phyloP scores from a whole-genome alignment of 495 filamentous ascomycete genomes.

The Neurospora cerealis region DNA sequence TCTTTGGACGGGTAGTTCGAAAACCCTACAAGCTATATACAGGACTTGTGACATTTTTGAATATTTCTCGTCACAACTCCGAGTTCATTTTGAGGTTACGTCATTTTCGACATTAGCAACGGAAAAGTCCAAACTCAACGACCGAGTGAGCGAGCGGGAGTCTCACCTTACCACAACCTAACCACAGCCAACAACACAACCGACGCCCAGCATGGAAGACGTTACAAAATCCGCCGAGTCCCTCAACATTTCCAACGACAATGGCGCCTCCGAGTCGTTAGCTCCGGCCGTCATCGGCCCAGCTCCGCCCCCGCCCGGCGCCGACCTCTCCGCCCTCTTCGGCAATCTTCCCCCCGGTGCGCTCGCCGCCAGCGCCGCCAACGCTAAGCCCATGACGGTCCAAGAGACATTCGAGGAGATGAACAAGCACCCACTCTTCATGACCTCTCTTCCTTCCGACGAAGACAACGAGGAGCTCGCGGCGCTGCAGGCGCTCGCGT shows the following conservation, averaged over 20 bases:
- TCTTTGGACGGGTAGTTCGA: background rate
- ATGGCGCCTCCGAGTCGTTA: background rate
- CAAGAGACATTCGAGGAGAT: slow-evolving; percentile 66
- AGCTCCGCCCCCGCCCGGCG: slow-evolving; percentile 11
- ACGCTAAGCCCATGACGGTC: slow-evolving; percentile 36
- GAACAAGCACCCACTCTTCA: slow-evolving; percentile 82
- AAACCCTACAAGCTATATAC: background rate
- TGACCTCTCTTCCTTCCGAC: slow-evolving; percentile 65
- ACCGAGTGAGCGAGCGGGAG: background rate
- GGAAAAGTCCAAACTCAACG: background rate
- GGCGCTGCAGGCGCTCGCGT: slow-evolving; percentile 78
- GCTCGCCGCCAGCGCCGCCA: slow-evolving; percentile 45
- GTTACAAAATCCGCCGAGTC: slow-evolving; percentile 6
- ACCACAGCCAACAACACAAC: background rate
- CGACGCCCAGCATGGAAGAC: slow-evolving; percentile 4
- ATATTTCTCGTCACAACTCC: background rate
- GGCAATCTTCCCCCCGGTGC: slow-evolving; percentile 44
- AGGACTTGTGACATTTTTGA: background rate
- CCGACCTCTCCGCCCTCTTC: slow-evolving; percentile 13
- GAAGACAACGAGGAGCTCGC: slow-evolving; percentile 69
- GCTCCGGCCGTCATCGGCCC: background rate
- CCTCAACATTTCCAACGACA: background rate
- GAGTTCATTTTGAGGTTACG: background rate
- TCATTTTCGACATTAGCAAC: background rate
- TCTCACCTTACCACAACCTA: background rate